phyloP scores from a whole-genome alignment of 768 basidiomycete genomes.

The Rubroboletus satanas region DNA sequence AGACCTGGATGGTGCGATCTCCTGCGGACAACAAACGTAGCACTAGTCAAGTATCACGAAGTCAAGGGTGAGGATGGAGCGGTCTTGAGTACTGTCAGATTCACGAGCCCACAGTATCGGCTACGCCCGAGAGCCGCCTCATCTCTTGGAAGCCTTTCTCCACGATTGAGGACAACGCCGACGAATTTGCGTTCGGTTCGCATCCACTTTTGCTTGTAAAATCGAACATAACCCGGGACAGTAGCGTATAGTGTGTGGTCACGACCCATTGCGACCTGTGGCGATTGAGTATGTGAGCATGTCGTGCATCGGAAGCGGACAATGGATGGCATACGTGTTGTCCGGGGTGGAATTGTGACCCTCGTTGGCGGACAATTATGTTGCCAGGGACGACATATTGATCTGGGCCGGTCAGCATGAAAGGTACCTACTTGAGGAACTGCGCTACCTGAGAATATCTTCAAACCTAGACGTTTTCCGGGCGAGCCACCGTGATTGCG shows the following conservation, averaged over 20 bases:
- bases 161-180: constrained; percentile 78
- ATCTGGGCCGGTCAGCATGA: constrained; percentile 46
- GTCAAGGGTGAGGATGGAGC: constrained; percentile 6
- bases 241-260: constrained; percentile 94
- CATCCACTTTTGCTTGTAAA: constrained; percentile 81
- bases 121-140: constrained; percentile 71
- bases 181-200: constrained; percentile 73
- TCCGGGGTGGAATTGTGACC: constrained; percentile 88
- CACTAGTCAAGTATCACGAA: constrained; percentile 5
- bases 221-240: constrained; percentile 89
- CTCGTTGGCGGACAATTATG: constrained; percentile 94
- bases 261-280: constrained; percentile 82
- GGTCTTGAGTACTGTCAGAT: constrained; percentile 44
- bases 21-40: not conserved
- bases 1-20: not conserved
- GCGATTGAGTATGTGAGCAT: constrained; percentile 12
- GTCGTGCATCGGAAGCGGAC: not conserved
- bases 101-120: constrained; percentile 76
- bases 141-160: constrained; percentile 85
- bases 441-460: constrained; percentile 86
- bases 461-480: constrained; percentile 90
- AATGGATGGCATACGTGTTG: constrained; percentile 67
- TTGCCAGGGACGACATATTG: constrained; percentile 91
- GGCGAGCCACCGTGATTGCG: constrained; percentile 91
- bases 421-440: not conserved